A percentile compares a stretch with the other conserved stretches of the same genome.
phyloP scores from a whole-genome alignment of 257 asterid genomes.

The Nyctanthes arbortristis region DNA sequence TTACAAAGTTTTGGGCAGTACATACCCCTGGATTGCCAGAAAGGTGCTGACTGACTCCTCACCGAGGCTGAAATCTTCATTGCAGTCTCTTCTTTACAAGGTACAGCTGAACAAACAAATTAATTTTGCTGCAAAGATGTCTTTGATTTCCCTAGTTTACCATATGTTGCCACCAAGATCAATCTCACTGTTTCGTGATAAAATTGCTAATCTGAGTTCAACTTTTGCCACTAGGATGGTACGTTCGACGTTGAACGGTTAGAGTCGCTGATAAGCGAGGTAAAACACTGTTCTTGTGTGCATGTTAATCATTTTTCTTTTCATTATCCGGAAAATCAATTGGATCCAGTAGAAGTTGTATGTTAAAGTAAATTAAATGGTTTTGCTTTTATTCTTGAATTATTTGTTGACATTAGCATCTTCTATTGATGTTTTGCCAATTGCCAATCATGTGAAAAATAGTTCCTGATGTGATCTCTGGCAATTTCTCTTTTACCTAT shows the following conservation, averaged over 20 bases:
- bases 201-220: constrained; percentile 37
- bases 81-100: constrained; percentile 82
- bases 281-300: constrained; percentile 31
- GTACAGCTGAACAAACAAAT: constrained; percentile 32
- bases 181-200: constrained; percentile 14
- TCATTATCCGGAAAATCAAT: constrained; percentile 18
- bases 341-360: constrained; percentile 6
- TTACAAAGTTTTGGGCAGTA: constrained; percentile 95
- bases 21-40: constrained; percentile 98
- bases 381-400: not conserved
- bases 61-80: constrained; percentile 72
- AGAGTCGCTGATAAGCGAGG: constrained; percentile 94
- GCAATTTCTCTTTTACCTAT: not conserved
- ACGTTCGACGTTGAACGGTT: constrained; percentile 90
- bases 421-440: constrained; percentile 13
- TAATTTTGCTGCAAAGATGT: not conserved
- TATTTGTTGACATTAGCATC: not conserved
- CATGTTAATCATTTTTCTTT: constrained; percentile 11
- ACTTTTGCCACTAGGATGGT: constrained; percentile 64
- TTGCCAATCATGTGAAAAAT: not conserved
- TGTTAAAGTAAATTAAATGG: not conserved
- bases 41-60: constrained; percentile 92
- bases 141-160: constrained; percentile 8
- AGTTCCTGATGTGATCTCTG: not conserved
- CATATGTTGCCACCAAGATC: constrained; percentile 12